Evolutionary conservation across 108 stramenopile genomes (phyloP).

Genomic region (Nitzschia sp.): DNA sequence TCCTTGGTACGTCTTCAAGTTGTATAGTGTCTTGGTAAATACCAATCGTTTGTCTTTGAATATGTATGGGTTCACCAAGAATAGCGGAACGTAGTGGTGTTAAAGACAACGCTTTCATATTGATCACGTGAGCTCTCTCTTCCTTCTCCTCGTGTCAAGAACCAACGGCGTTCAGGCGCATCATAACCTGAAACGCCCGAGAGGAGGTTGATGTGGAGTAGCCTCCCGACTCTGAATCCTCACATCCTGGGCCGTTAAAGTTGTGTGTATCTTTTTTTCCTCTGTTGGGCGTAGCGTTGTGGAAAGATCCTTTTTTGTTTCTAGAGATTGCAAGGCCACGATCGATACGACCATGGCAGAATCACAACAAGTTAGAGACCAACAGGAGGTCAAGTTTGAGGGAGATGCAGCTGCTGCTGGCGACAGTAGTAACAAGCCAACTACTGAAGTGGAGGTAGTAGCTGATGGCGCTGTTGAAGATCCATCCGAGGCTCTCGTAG

Average conservation of each 20-base stretch:
- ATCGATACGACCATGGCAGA: background rate
- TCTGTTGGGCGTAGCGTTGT: background rate
- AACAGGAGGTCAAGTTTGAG: background rate
- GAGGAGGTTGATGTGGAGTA: background rate
- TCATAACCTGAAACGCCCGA: background rate
- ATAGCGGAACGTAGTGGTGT: no score
- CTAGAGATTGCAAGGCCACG: background rate
- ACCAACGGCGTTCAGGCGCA: background rate
- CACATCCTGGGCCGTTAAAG: background rate
- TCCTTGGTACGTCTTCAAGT: no score
- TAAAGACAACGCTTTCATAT: no score
- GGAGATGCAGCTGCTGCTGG: background rate
- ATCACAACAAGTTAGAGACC: background rate
- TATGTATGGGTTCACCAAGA: no score
- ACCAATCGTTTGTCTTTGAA: no score
- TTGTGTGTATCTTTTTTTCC: background rate
- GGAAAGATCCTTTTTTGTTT: background rate
- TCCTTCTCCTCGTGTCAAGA: conserved; percentile 1
- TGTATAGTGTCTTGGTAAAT: no score
- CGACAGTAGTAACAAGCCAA: background rate
- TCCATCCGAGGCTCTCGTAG: no score
- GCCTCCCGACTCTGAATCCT: background rate
- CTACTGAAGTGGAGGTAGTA: background rate
- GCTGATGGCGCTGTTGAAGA: background rate
- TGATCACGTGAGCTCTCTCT: background rate